Evolutionary conservation across 345 rosid species (phyloP), one percentile per base, ranked within the genome.

Genomic region (Linum lewisii): DNA sequence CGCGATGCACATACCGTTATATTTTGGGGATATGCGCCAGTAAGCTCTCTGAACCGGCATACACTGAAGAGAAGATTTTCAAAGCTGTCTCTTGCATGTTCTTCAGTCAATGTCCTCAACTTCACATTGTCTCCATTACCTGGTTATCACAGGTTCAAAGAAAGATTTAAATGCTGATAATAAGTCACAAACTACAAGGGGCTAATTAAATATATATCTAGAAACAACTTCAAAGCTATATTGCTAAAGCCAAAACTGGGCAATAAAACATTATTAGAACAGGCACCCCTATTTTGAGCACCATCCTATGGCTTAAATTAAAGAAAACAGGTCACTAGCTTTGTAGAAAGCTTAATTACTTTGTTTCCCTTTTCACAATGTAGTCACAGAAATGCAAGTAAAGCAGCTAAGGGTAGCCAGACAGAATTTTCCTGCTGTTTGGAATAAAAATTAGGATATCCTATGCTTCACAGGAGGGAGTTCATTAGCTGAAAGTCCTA

Each of bases 81-180:
- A 71, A 88, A 84, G 80, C 98, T 92, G 73, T 92, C 97, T 70
- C 98, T 83, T 10, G 98, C 97, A 75, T 92, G 89, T 67, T 92
- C 98, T 77, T 92, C 98, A 19, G 98, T 92, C 76, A 92, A 66
- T 55, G 95, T 81, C 71, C 98, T 80, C 71, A 74, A 72, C 73
- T 81, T 79, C 66, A 92, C 95, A 19, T 66, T 77, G 68, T 84
- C 87, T 69, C 73, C 78, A 52, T 82, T 86, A 36, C 89, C 98
- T 92, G 66, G 44, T 21, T 63, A 71, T 69, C 54, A 62, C 62
- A 65, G 11, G 68, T 65, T 54, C 23, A 18, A 53, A 49, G 15
- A 24, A 22, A 11, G 47, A 42, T 42, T 42, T 42, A 16, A 16
- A 42, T 42, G 5, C 47, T 5, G 9, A 11, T 11, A 42, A 4